These are phyloP conservation scores for Magnusiomyces tetraspermus DNA, from an alignment of 1,139 yeast genomes.

Conservation along the genomic window DNA sequence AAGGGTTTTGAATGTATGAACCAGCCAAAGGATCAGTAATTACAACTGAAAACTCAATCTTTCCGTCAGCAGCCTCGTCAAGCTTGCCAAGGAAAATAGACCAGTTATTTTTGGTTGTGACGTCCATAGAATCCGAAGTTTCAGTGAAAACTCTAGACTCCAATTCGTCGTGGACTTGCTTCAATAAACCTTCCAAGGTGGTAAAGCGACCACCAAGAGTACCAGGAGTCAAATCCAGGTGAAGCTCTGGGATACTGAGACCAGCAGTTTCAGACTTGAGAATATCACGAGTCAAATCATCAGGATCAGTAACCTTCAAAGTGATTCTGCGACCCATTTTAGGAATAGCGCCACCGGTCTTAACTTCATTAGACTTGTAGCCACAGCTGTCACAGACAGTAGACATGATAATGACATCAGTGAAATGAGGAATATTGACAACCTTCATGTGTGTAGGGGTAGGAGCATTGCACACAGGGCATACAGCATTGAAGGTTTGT, in stretches of 20 bases:
- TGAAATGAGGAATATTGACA: conserved; percentile 94
- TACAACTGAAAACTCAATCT: conserved; percentile 67
- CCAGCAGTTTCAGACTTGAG: conserved; percentile 93
- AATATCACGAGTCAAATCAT: conserved; percentile 89
- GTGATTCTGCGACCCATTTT: conserved; percentile 68
- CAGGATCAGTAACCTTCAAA: conserved; percentile 76
- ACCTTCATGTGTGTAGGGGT: conserved; percentile 96
- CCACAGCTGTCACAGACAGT: conserved; percentile 92
- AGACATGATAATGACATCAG: conserved; percentile 94
- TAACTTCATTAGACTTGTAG: conserved; percentile 93
- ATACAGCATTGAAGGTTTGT: conserved; percentile 84
- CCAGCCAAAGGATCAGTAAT: conserved; percentile 96
- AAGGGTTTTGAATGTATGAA: conserved; percentile 91
- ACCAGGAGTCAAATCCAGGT: conserved; percentile 88
- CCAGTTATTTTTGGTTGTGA: conserved; percentile 71
- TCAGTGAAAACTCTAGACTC: conserved; percentile 76
- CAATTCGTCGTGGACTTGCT: conserved; percentile 84
- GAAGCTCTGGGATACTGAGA: conserved; percentile 73
- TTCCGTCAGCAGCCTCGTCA: conserved; percentile 76
- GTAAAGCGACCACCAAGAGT: conserved; percentile 98
- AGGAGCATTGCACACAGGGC: conserved; percentile 70
- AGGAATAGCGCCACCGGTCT: conserved; percentile 97
- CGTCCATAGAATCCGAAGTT: conserved; percentile 88
- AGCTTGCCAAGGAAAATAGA: conserved; percentile 61
- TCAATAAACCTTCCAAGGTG: conserved; percentile 84